Percentiles rank a stretch among this genome's conserved stretches.
Evolutionary conservation across 495 filamentous ascomycete species (phyloP).

Genomic region (Lasiosphaeris hirsuta): DNA sequence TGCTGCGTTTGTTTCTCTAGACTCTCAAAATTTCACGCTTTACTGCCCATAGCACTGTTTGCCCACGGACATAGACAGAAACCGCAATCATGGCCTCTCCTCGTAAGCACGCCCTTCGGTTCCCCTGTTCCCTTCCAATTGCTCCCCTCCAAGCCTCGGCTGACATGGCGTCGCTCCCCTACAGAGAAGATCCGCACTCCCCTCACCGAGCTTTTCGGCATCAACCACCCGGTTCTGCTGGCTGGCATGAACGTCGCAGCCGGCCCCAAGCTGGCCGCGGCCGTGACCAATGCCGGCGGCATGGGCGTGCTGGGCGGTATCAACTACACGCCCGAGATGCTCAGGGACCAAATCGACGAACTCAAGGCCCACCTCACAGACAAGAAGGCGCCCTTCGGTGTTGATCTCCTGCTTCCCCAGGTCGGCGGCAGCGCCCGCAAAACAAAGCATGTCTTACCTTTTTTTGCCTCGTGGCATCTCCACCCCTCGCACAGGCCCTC

Average conservation of each 20-base stretch:
- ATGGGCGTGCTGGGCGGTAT: constrained; percentile 95
- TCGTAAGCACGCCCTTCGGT: constrained; percentile 53
- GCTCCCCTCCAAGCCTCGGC: constrained; percentile 6
- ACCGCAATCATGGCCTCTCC: constrained; percentile 69
- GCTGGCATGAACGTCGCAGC: constrained; percentile 99
- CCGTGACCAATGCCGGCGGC: constrained; percentile 95
- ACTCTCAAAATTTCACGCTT: background rate
- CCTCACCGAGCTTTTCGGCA: constrained; percentile 90
- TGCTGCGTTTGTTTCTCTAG: constrained; percentile 2
- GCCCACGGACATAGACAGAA: background rate
- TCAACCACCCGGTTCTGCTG: constrained; percentile 93
- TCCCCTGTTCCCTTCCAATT: background rate
- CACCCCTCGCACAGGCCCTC: background rate
- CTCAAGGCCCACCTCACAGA: constrained; percentile 85
- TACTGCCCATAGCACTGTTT: no score
- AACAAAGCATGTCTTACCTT: constrained; percentile 73
- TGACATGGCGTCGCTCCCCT: constrained; percentile 16
- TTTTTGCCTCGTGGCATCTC: background rate
- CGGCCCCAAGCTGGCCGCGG: constrained; percentile 92
- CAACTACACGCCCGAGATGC: constrained; percentile 96
- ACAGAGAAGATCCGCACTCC: constrained; percentile 83
- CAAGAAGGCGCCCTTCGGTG: constrained; percentile 98
- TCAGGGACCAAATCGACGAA: constrained; percentile 89
- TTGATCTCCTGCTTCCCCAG: constrained; percentile 91
- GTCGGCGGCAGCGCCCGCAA: constrained; percentile 90